Base-by-base conservation (phyloP, 2,329 filamentous ascomycete genomes). In the Colletotrichum godetiae region DNA sequence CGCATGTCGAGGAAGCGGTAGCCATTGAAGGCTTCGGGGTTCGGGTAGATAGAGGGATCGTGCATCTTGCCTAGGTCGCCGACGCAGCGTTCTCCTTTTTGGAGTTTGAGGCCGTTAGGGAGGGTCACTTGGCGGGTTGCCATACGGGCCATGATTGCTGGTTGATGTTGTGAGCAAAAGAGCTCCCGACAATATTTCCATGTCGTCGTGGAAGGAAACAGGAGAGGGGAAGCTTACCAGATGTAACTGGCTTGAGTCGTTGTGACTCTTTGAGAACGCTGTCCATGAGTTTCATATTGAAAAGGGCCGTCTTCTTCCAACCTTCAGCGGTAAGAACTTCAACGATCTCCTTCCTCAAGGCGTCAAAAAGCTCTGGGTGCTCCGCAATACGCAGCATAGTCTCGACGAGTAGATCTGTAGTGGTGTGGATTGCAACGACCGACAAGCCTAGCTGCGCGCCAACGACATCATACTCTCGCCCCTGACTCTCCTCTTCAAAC, bases 401-500 rank as follows among this genome's bases (percentile, higher is more conserved):
- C 22, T 85, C 81, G 2, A 80, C 80, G 0, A 82, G 53, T 6
- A 80, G 67, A 57, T 84, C 81, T 0, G 82, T 82, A 0, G 85
- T 85, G 4, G 82, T 86, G 74, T 87, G 84, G 19, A 86, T 83
- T 4, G 84, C 83, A 1, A 81, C 83, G 55, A 95, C 93, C 53
- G 94, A 90, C 0, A 97, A 95, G 4, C 98, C 88, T 35, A 94
- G 87, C 79, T 97, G 94, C 42, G 94, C 94, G 11, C 81, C 82
- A 15, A 91, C 85, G 0, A 87, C 83, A 80, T 95, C 89, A 79
- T 95, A 96, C 8, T 84, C 92, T 65, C 86, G 86, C n/a, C 90
- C 87, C 84, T 79, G 78, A 4, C 82, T 78, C 15, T 80, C 74
- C 4, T 70, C 70, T 33, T 85, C 80, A 71, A 86, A 82, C 85